A percentile compares a stretch with the other conserved stretches of the same genome.
These are phyloP conservation scores for Microbotryum intermedium DNA, from an alignment of 1,284 basidiomycete species.

Conservation along the genomic window DNA sequence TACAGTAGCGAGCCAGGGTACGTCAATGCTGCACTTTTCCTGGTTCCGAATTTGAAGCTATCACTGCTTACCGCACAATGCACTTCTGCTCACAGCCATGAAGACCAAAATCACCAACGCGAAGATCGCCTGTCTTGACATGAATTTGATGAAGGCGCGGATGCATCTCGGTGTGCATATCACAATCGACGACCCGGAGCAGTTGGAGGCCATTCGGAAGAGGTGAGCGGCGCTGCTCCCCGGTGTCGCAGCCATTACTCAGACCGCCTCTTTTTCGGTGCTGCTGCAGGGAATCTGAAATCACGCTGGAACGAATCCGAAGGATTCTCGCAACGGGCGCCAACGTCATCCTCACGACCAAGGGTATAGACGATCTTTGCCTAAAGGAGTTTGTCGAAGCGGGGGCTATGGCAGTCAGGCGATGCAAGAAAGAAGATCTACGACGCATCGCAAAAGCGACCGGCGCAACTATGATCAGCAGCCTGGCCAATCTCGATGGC, in stretches of 20 bases:
- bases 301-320: conserved; percentile 88
- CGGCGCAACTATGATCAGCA: conserved; percentile 85
- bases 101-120: conserved; percentile 87
- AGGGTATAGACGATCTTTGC: conserved; percentile 97
- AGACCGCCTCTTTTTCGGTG: conserved; percentile 5
- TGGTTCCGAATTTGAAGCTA: not conserved
- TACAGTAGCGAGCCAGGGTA: conserved; percentile 96
- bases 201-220: conserved; percentile 92
- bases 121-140: conserved; percentile 97
- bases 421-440: conserved; percentile 96
- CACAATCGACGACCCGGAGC: conserved; percentile 91
- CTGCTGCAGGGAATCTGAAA: conserved; percentile 73
- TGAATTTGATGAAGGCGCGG: conserved; percentile 91
- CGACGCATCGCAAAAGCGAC: conserved; percentile 95
- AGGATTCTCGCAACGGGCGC: conserved; percentile 95
- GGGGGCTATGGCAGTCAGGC: conserved; percentile 94
- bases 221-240: conserved; percentile 49
- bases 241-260: not conserved
- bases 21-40: conserved; percentile 25
- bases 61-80: not conserved
- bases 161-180: conserved; percentile 99
- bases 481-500: conserved; percentile 91
- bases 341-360: conserved; percentile 95
- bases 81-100: conserved; percentile 60
- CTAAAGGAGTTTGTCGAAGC: conserved; percentile 99